Percentiles rank a stretch among this genome's conserved stretches.
These are phyloP conservation scores for Leishmania major DNA, from an alignment of 208 protist species.

Conservation along the genomic window DNA sequence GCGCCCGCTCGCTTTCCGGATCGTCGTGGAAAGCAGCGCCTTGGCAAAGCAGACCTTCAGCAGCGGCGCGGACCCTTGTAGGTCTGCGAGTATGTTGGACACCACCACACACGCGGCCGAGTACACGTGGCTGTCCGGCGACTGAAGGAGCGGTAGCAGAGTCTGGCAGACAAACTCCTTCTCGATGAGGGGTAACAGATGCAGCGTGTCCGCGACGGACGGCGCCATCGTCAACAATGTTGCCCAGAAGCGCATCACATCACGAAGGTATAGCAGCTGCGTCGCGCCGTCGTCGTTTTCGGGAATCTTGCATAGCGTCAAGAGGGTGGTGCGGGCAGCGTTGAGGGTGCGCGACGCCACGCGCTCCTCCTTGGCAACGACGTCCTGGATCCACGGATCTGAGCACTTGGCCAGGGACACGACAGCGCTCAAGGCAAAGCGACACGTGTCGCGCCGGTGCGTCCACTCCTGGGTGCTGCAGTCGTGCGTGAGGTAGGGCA, in stretches of 20 bases:
- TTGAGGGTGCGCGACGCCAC: slow-evolving; percentile 41
- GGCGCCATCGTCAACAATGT: slow-evolving; percentile 48
- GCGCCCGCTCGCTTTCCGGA: slow-evolving; percentile 36
- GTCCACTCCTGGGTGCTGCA: slow-evolving; percentile 40
- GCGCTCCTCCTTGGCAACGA: slow-evolving; percentile 40
- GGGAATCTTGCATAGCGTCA: slow-evolving; percentile 84
- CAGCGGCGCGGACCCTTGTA: slow-evolving; percentile 20
- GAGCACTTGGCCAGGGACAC: slow-evolving; percentile 74
- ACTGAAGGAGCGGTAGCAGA: slow-evolving; percentile 63
- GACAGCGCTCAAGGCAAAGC: slow-evolving; percentile 62
- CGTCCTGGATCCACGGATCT: slow-evolving; percentile 60
- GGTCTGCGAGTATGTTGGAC: slow-evolving; percentile 36
- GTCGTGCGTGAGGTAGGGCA: slow-evolving; percentile 57
- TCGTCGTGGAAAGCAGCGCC: slow-evolving; percentile 42
- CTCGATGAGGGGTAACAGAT: slow-evolving; percentile 36
- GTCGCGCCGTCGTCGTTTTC: slow-evolving; percentile 62
- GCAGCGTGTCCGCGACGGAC: slow-evolving; percentile 41
- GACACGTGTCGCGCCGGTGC: slow-evolving; percentile 56
- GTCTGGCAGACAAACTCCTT: slow-evolving; percentile 53
- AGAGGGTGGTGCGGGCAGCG: slow-evolving; percentile 49
- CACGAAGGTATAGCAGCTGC: slow-evolving; percentile 62
- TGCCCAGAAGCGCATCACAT: slow-evolving; percentile 68
- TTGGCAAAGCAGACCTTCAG: slow-evolving; percentile 38
- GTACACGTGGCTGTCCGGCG: slow-evolving; percentile 59
- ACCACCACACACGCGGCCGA: slow-evolving; percentile 48